A percentile compares a stretch with the other conserved stretches of the same genome.
These are phyloP conservation scores for Phytophthora melonis DNA, from an alignment of 352 stramenopile species.

Conservation along the genomic window DNA sequence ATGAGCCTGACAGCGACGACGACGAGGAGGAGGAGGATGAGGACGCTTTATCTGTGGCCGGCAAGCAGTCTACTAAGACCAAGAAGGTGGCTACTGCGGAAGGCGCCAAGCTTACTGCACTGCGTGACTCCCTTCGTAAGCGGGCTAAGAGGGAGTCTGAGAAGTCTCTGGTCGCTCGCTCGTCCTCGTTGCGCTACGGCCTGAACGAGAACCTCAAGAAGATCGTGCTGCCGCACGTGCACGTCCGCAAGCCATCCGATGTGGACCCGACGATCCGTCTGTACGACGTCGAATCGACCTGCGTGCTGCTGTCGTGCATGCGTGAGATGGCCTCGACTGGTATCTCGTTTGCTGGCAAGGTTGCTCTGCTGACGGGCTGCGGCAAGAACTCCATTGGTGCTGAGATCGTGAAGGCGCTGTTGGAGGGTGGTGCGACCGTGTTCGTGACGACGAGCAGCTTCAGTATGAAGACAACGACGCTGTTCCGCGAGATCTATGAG, in stretches of 20 bases:
- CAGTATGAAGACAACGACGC: constrained; percentile 50
- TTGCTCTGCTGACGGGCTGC: constrained; percentile 87
- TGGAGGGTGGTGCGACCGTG: constrained; percentile 87
- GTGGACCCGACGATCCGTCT: constrained; percentile 84
- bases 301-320: constrained; percentile 83
- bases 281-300: constrained; percentile 86
- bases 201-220: constrained; percentile 76
- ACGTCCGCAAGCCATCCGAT: constrained; percentile 79
- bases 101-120: no score
- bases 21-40: constrained; percentile 35
- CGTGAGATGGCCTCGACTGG: constrained; percentile 85
- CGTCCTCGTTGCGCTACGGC: constrained; percentile 55
- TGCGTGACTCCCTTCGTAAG: no score
- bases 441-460: constrained; percentile 90
- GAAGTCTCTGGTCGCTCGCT: constrained; percentile 54
- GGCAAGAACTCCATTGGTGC: constrained; percentile 87
- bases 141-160: constrained; percentile 34
- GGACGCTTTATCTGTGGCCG: constrained; percentile 14
- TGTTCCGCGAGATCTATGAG: constrained; percentile 89
- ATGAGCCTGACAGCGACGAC: constrained; percentile 60
- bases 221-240: constrained; percentile 74
- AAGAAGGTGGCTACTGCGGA: no score
- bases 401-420: constrained; percentile 85
- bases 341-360: constrained; percentile 88
- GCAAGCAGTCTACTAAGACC: no score